Evolutionary conservation across 352 stramenopile species (phyloP), one percentile per base, ranked within the genome.

Genomic region (Globisporangium mamillatum): DNA sequence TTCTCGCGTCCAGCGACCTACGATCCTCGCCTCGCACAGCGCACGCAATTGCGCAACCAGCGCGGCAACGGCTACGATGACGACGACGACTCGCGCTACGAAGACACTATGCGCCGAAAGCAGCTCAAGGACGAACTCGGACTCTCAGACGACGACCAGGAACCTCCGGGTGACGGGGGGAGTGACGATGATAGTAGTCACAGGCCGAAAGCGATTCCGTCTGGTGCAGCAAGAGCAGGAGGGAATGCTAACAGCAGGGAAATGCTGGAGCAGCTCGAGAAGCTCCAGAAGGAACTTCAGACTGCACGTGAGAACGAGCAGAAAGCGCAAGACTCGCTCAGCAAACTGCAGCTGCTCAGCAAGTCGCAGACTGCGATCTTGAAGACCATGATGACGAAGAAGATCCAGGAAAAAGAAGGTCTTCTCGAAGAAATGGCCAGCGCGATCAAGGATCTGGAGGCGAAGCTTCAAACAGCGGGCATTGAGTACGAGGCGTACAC

Each of bases 1-100:
- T 94, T 95, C 65, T 94, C 86, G n/a, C 82, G 88, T 3, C 86
- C 85, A 25, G 84, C 85, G 25, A 94, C 86, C 62, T 96, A 96
- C 67, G 88, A 94, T 38, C 85, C 84, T n/a, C 76, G 76, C 0
- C 77, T 94, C 18, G 85, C 83, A 2, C 84, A 91, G 60, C 75
- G 82, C 53, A 84, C 83, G 1, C 79, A 91, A 27, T 66, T 67
- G 53, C 66, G 72, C 12, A 71, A 68, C 12, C 64, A 71, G 46
- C 69, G 70, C 44, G 68, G 66, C 27, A 71, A 66, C 32, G 60
- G 72, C 56, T 77, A 77, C 25, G 81, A 88, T 41, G 78, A 80
- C 14, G 72, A 87, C 32, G 76, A 89, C 34, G 73, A 81, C 9
- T 65, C 68, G 27, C 73, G 70, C 18, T 77, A 82, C 0, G 79